phyloP scores from a whole-genome alignment of 1,284 basidiomycete genomes.

The Leccinum pallidistipes region DNA sequence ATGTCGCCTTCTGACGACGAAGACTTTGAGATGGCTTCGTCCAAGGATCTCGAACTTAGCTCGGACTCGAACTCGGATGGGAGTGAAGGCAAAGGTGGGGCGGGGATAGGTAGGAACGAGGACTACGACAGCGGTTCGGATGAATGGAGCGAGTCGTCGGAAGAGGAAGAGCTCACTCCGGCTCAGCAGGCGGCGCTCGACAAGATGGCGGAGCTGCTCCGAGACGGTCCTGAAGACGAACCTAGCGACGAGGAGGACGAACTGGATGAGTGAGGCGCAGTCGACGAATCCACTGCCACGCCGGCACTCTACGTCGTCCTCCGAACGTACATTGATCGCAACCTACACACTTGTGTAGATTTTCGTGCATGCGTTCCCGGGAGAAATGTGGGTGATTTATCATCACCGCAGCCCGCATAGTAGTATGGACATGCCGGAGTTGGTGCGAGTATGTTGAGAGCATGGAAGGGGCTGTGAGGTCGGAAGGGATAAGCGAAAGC shows the following conservation, averaged over 20 bases:
- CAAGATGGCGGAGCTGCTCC: conserved; percentile 61
- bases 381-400: too few relatives aligned
- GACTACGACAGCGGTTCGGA: conserved; percentile 18
- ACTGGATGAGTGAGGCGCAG: conserved; percentile 34
- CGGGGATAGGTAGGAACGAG: conserved; percentile 23
- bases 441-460: too few relatives aligned
- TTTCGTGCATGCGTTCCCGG: too few relatives aligned
- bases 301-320: too few relatives aligned
- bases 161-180: conserved; percentile 49
- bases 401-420: too few relatives aligned
- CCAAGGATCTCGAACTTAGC: conserved; percentile 29
- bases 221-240: conserved; percentile 47
- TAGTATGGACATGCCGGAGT: too few relatives aligned
- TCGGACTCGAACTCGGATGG: conserved; percentile 16
- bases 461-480: too few relatives aligned
- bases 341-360: too few relatives aligned
- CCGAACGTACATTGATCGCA: too few relatives aligned
- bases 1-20: conserved; percentile 44
- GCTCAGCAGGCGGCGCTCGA: conserved; percentile 56
- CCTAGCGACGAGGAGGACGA: conserved; percentile 42
- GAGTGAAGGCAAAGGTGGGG: conserved; percentile 6
- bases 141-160: conserved; percentile 21
- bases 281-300: too few relatives aligned
- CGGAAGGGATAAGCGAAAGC: too few relatives aligned
- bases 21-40: conserved; percentile 42